phyloP scores from a whole-genome alignment of 306 rosid genomes.

The Quercus gilva region DNA sequence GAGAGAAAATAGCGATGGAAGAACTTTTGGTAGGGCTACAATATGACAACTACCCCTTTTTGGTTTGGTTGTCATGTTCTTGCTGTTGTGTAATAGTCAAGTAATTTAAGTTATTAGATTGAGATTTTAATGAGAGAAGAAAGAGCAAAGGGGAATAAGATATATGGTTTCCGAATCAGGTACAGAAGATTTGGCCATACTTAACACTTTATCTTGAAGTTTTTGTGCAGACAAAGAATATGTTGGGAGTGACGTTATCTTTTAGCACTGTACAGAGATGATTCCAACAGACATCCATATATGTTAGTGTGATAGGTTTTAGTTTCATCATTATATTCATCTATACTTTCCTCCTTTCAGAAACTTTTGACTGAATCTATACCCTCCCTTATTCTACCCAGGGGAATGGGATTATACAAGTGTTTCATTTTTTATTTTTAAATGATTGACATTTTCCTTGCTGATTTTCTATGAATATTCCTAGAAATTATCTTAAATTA shows the following conservation, averaged over 20 bases:
- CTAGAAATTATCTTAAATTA: not conserved
- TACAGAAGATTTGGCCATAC: not conserved
- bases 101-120: constrained; percentile 29
- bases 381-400: not conserved
- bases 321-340: not conserved
- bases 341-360: not conserved
- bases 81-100: constrained; percentile 17
- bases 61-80: not conserved
- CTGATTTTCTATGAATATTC: not conserved
- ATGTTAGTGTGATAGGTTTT: not conserved
- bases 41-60: constrained; percentile 8
- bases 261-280: constrained; percentile 11
- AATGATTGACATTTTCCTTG: not conserved
- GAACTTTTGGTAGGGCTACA: constrained; percentile 27
- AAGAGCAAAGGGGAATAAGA: not conserved
- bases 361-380: constrained; percentile 11
- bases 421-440: not conserved
- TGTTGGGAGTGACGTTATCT: constrained; percentile 15
- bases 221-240: constrained; percentile 3
- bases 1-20: constrained; percentile 35
- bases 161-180: constrained; percentile 7
- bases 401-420: not conserved
- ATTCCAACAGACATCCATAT: constrained; percentile 3
- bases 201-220: constrained; percentile 4
- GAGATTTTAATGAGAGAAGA: constrained; percentile 15